These are phyloP conservation scores for Noccaea caerulescens DNA, from an alignment of 345 rosid genomes.

Conservation along the genomic window DNA sequence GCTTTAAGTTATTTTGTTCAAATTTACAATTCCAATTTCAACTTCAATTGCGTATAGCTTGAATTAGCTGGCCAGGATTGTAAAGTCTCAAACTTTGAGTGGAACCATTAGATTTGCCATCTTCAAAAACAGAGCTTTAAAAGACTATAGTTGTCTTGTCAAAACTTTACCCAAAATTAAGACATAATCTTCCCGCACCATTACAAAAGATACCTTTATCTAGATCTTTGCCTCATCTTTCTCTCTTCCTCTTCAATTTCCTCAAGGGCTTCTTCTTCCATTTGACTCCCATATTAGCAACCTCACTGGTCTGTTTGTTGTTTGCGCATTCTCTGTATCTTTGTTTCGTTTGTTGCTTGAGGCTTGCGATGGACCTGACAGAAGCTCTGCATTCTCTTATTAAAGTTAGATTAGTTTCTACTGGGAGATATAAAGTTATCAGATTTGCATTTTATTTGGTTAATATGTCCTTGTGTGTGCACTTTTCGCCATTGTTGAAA, in stretches of 20 bases:
- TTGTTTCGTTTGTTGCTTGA: conserved; percentile 21
- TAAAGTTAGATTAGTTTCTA: background rate
- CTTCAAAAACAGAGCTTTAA: conserved; percentile 4
- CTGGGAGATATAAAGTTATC: background rate
- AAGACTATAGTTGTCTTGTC: conserved; percentile 1
- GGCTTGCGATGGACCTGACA: background rate
- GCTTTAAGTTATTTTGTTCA: conserved; percentile 5
- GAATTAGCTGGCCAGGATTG: background rate
- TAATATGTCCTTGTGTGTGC: background rate
- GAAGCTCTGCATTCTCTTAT: conserved; percentile 1
- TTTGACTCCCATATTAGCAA: background rate
- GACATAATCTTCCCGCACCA: background rate
- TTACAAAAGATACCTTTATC: conserved; percentile 1
- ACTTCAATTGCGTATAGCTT: conserved; percentile 9
- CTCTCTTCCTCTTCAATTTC: background rate
- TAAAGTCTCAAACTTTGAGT: background rate
- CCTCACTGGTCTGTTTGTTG: conserved; percentile 5
- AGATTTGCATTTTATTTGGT: conserved; percentile 21
- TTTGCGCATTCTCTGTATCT: conserved; percentile 1
- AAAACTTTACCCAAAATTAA: background rate
- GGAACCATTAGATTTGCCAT: background rate
- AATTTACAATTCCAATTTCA: background rate
- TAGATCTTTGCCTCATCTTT: conserved; percentile 1
- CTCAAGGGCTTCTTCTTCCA: conserved; percentile 14
- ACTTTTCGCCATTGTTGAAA: background rate